Evolutionary conservation across 306 rosid species (phyloP).

Genomic region (Vigna reflexopilosa): DNA sequence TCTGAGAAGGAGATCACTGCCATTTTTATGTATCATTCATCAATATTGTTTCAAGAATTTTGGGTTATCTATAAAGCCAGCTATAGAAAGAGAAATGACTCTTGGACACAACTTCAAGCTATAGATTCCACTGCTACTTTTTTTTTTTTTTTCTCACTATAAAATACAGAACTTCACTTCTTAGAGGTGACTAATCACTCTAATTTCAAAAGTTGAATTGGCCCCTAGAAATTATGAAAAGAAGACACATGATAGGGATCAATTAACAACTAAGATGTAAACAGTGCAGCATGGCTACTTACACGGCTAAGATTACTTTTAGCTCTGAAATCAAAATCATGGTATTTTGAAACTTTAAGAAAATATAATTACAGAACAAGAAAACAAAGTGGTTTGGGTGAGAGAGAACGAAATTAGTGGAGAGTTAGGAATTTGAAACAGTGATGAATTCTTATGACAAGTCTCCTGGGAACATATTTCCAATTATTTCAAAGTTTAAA

Average conservation of each 20-base stretch:
- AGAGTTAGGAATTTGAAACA: constrained; percentile 27
- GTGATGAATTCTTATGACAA: background rate
- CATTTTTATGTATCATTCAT: constrained; percentile 11
- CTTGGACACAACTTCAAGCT: constrained; percentile 47
- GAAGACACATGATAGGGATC: constrained; percentile 32
- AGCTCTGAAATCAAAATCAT: constrained; percentile 28
- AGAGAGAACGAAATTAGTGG: constrained; percentile 48
- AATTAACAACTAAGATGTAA: constrained; percentile 38
- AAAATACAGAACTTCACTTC: constrained; percentile 36
- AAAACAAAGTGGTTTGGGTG: constrained; percentile 30
- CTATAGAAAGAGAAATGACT: constrained; percentile 41
- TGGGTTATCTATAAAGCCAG: constrained; percentile 30
- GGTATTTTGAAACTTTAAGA: constrained; percentile 12
- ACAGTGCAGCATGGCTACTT: constrained; percentile 12
- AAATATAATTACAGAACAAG: background rate
- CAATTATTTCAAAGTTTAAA: background rate
- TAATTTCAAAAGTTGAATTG: constrained; percentile 31
- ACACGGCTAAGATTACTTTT: constrained; percentile 16
- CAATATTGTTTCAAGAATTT: constrained; percentile 12
- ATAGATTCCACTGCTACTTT: constrained; percentile 22
- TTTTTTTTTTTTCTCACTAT: constrained; percentile 2
- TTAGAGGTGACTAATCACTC: constrained; percentile 40
- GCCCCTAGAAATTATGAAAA: constrained; percentile 35
- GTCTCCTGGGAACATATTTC: background rate
- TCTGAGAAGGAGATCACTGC: constrained; percentile 66